Evolutionary conservation across 2,329 filamentous ascomycete species (phyloP), one percentile per base, ranked within the genome.

Genomic region (Colletotrichum viniferum): DNA sequence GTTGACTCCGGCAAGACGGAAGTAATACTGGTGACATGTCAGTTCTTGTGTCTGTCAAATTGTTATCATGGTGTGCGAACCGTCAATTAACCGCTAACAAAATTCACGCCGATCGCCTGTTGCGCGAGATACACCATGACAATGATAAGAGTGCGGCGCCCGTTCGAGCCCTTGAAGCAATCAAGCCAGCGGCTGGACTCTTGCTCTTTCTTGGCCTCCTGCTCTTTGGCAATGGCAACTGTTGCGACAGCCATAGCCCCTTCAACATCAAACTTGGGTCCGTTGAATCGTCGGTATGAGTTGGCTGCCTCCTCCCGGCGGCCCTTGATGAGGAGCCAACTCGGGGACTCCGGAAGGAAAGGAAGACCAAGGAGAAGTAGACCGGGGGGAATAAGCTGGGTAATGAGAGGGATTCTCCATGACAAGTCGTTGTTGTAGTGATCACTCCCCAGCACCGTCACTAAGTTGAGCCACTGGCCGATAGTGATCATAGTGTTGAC

Each of bases 401-500:
- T 81, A 66, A 82, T 78, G 21, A 83, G 58, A 3, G 82, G 82
- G 10, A 82, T 78, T 12, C 79, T 73, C 82, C 82, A 83, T 10
- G 79, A 78, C 48, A 77, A 71, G 55, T 82, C 80, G 60, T 79
- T 77, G 13, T 65, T 21, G 63, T 78, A 73, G 14, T 64, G 64
- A 21, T 66, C 63, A 13, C 74, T 70, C 5, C 60, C 32, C 66
- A 70, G 32, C 5, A 76, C 76, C 8, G 78, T 76, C 2, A 73
- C 69, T 30, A 70, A 75, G 68, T 60, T 78, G 36, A 30, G 63
- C 76, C 74, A 76, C 43, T 82, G 80, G 4, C 82, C 82, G 18
- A 82, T 71, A 3, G 82, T 81, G 21, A 83, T 82, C 79, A 83
- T 82, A 12, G 81, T 83, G 64, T 83, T 83, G 30, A 83, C 74